These are phyloP conservation scores for Tagetes patula DNA, from an alignment of 129 eudicot genomes.

Conservation along the genomic window DNA sequence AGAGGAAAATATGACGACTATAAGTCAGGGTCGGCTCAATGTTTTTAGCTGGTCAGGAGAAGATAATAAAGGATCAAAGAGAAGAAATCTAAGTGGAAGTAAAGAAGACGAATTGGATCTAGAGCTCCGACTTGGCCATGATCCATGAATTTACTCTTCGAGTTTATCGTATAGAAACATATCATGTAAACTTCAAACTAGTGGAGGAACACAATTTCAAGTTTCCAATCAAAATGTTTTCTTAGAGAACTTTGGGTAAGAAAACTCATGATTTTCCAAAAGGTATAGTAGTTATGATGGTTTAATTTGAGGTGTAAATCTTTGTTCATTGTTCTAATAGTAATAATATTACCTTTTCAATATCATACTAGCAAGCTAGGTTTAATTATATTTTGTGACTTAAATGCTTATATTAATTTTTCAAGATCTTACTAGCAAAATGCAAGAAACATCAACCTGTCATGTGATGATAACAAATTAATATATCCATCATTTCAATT, in stretches of 20 bases:
- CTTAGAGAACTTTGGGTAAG: constrained; percentile 13
- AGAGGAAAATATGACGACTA: constrained; percentile 38
- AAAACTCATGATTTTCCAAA: constrained; percentile 3
- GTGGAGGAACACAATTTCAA: not conserved
- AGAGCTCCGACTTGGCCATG: constrained; percentile 85
- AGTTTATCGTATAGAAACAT: not conserved
- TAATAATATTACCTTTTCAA: no score
- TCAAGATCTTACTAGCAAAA: not conserved
- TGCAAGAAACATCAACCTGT: constrained; percentile 20
- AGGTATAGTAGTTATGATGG: constrained; percentile 18
- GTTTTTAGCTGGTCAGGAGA: constrained; percentile 29
- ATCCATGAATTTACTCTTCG: constrained; percentile 23
- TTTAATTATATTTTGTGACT: not conserved
- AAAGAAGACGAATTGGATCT: constrained; percentile 50
- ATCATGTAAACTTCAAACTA: not conserved
- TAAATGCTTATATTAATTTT: no score
- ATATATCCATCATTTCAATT: constrained; percentile 8
- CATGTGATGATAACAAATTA: constrained; percentile 1
- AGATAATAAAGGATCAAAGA: constrained; percentile 35
- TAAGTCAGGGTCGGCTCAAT: constrained; percentile 19
- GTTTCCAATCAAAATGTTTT: constrained; percentile 5
- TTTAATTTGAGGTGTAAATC: constrained; percentile 20
- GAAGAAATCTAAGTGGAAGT: constrained; percentile 23
- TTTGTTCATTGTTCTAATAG: not conserved
- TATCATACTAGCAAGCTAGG: not conserved